Evolutionary conservation across 2,329 filamentous ascomycete genomes (phyloP).

Genomic region (Aspergillus fumigatus): DNA sequence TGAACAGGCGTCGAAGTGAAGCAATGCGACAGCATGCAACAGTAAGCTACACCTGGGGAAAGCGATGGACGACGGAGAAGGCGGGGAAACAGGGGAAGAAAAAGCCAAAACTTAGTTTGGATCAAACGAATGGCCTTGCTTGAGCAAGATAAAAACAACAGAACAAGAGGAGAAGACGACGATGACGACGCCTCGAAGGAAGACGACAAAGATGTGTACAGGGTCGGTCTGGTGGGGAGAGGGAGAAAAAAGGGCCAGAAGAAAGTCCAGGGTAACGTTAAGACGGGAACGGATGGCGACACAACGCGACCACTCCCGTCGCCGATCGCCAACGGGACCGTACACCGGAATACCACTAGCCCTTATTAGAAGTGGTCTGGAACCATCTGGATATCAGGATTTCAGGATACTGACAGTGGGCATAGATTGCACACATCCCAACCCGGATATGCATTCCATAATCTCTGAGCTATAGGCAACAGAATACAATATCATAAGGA

Average conservation of each 20-base stretch:
- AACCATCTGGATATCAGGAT: not conserved
- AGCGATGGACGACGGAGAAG: not conserved
- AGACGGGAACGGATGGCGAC: conserved; percentile 19
- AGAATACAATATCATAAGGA: not conserved
- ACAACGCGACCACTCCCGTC: conserved; percentile 13
- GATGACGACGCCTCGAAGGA: not conserved
- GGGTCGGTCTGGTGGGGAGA: not conserved
- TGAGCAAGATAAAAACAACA: conserved; percentile 10
- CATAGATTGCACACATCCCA: not conserved
- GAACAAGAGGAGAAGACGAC: conserved; percentile 2
- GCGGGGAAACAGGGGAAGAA: not conserved
- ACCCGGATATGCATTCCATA: not conserved
- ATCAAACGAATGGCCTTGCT: conserved; percentile 15
- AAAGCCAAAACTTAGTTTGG: not conserved
- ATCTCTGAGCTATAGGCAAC: not conserved
- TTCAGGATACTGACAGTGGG: not conserved
- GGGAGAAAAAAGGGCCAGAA: not conserved
- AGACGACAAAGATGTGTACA: not conserved
- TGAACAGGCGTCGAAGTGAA: not conserved
- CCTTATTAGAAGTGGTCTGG: not conserved
- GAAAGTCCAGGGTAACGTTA: conserved; percentile 9
- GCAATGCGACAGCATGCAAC: not conserved
- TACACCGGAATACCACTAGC: not conserved
- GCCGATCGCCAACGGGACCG: conserved; percentile 6
- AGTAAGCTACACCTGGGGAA: not conserved